These are phyloP conservation scores for Chalaropsis thielavioides DNA, from an alignment of 2,329 filamentous ascomycete genomes.

Conservation along the genomic window DNA sequence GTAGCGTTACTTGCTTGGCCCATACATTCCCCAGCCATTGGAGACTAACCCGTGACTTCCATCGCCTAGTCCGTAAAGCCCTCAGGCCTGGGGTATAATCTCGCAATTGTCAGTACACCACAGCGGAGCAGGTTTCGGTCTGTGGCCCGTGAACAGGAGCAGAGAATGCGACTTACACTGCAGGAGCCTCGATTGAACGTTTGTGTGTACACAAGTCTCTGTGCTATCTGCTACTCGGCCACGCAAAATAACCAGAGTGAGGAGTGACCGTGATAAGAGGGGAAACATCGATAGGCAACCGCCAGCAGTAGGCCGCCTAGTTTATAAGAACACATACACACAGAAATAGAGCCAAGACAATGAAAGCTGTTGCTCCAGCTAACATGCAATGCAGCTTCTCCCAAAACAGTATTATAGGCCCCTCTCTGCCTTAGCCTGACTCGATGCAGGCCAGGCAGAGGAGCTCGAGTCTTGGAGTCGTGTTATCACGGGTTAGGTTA, in stretches of 20 bases:
- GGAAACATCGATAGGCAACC: too few relatives aligned
- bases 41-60: background rate
- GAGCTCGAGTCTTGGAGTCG: too few relatives aligned
- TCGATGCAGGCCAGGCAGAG: too few relatives aligned
- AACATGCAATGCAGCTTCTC: background rate
- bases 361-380: background rate
- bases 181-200: background rate
- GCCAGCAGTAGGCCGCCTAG: too few relatives aligned
- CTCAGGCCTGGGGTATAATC: background rate
- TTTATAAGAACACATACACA: too few relatives aligned
- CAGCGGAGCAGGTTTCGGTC: background rate
- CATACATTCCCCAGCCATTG: background rate
- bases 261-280: too few relatives aligned
- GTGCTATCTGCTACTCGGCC: too few relatives aligned
- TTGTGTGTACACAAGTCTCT: background rate
- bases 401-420: background rate
- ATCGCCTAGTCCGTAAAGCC: constrained; percentile 4
- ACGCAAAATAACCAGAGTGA: too few relatives aligned
- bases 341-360: background rate
- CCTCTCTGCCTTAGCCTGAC: too few relatives aligned
- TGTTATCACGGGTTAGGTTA: background rate
- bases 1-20: too few relatives aligned
- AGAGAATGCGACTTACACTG: background rate
- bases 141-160: background rate
- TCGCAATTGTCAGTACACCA: background rate